Evolutionary conservation across 2,329 filamentous ascomycete species (phyloP).

Genomic region (Exutisphaerella laricina): DNA sequence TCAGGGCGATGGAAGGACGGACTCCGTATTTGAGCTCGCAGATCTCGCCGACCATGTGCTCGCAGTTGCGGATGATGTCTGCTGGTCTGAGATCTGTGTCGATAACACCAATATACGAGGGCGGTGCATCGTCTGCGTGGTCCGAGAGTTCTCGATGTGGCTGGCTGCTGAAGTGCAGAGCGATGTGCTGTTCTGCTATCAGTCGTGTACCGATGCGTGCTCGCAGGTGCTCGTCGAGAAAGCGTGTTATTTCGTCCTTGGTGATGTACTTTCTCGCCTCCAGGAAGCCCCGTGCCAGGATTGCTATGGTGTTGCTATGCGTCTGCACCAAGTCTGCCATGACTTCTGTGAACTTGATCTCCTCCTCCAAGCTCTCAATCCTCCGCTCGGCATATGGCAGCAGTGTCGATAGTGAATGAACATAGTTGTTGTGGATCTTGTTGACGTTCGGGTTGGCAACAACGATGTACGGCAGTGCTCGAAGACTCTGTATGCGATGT

Average conservation of each 20-base stretch:
- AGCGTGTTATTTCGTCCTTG: conserved; percentile 74
- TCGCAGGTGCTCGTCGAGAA: conserved; percentile 88
- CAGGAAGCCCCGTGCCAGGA: conserved; percentile 84
- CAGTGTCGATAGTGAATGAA: conserved; percentile 85
- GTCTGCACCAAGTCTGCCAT: conserved; percentile 94
- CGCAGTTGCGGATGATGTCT: conserved; percentile 74
- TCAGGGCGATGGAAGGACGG: conserved; percentile 71
- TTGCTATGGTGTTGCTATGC: conserved; percentile 89
- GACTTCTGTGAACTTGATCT: conserved; percentile 84
- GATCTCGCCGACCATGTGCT: conserved; percentile 87
- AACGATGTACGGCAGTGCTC: conserved; percentile 94
- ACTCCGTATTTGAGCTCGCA: conserved; percentile 95
- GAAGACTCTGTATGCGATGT: conserved; percentile 85
- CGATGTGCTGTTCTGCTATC: conserved; percentile 95
- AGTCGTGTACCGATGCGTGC: conserved; percentile 90
- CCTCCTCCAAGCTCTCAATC: conserved; percentile 75
- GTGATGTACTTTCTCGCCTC: conserved; percentile 90
- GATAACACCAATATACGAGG: conserved; percentile 86
- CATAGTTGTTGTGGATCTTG: conserved; percentile 92
- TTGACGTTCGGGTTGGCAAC: conserved; percentile 96
- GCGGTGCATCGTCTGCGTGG: conserved; percentile 26
- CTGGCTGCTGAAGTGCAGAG: conserved; percentile 70
- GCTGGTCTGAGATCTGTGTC: conserved; percentile 83
- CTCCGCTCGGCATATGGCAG: conserved; percentile 72
- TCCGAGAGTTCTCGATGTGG: conserved; percentile 58